Percentiles rank a stretch among this genome's conserved stretches.
These are phyloP conservation scores for Lipomyces orientalis DNA, from an alignment of 805 yeast genomes.

Conservation along the genomic window DNA sequence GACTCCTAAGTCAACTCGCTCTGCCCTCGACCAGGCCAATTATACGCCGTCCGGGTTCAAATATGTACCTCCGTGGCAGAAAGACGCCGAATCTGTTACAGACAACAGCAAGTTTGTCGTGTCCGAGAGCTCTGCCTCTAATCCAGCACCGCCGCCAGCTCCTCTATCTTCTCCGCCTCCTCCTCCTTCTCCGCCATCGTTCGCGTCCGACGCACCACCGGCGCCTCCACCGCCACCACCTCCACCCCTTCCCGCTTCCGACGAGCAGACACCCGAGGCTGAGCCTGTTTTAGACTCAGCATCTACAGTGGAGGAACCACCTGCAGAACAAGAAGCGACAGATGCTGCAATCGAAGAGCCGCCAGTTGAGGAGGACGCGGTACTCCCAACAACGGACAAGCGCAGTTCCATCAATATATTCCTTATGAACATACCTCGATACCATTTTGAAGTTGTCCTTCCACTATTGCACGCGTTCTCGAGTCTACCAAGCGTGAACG, in stretches of 20 bases:
- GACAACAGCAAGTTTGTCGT: neutral
- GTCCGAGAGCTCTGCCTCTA: neutral
- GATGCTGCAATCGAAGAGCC: neutral
- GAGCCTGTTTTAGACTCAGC: neutral
- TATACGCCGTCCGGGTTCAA: neutral
- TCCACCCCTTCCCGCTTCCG: neutral
- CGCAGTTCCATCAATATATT: slow-evolving; percentile 17
- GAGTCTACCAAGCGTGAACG: slow-evolving; percentile 15
- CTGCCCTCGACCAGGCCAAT: neutral
- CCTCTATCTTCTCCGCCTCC: too few relatives aligned
- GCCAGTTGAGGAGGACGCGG: neutral
- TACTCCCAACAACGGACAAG: neutral
- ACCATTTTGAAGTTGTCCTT: slow-evolving; percentile 34
- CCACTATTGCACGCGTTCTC: slow-evolving; percentile 30
- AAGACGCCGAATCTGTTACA: neutral
- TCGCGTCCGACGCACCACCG: neutral
- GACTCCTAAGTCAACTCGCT: neutral
- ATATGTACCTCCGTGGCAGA: slow-evolving; percentile 6
- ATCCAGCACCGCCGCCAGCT: neutral
- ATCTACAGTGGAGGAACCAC: neutral
- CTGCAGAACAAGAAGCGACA: neutral
- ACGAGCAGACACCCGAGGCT: neutral
- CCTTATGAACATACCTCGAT: slow-evolving; percentile 32
- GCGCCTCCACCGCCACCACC: neutral
- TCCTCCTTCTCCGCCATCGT: neutral